Conservation (phyloP, 495 filamentous ascomycete species). For the Jackrogersella multiformis region DNA sequence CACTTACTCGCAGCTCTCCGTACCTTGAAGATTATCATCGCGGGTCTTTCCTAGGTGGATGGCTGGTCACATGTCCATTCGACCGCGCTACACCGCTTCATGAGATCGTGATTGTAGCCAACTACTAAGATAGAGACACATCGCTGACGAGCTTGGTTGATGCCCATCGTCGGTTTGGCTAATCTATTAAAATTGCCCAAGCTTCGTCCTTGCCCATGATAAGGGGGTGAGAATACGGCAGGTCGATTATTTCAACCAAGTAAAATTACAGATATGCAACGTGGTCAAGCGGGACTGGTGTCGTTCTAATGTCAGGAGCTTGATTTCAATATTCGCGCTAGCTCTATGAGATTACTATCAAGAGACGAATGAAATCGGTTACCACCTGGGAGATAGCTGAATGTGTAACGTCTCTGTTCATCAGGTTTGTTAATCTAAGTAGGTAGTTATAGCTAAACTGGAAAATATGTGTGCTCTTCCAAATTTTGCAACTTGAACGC, state of each 20-base stretch:
- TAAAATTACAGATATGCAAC: slow-evolving; percentile 27
- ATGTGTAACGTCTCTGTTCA: slow-evolving; percentile 16
- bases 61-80: slow-evolving; percentile 7
- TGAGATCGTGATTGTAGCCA: slow-evolving; percentile 13
- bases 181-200: slow-evolving; percentile 32
- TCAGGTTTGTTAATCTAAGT: neutral
- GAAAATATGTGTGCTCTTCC: neutral
- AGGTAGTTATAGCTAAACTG: neutral
- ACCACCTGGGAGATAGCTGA: slow-evolving; percentile 4
- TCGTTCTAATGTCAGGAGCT: slow-evolving; percentile 26
- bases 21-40: slow-evolving; percentile 5
- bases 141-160: slow-evolving; percentile 28
- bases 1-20: slow-evolving; percentile 10
- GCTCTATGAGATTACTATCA: slow-evolving; percentile 20
- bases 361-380: slow-evolving; percentile 21
- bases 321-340: slow-evolving; percentile 25
- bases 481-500: slow-evolving; percentile 6
- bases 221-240: slow-evolving; percentile 16
- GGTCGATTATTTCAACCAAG: slow-evolving; percentile 24
- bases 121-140: slow-evolving; percentile 39
- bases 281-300: slow-evolving; percentile 39
- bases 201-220: slow-evolving; percentile 3
- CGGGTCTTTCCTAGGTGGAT: slow-evolving; percentile 20
- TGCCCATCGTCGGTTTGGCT: slow-evolving; percentile 39
- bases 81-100: slow-evolving; percentile 33